Evolutionary conservation across 2,329 filamentous ascomycete species (phyloP).

Genomic region (Colletotrichum neosansevieriae): DNA sequence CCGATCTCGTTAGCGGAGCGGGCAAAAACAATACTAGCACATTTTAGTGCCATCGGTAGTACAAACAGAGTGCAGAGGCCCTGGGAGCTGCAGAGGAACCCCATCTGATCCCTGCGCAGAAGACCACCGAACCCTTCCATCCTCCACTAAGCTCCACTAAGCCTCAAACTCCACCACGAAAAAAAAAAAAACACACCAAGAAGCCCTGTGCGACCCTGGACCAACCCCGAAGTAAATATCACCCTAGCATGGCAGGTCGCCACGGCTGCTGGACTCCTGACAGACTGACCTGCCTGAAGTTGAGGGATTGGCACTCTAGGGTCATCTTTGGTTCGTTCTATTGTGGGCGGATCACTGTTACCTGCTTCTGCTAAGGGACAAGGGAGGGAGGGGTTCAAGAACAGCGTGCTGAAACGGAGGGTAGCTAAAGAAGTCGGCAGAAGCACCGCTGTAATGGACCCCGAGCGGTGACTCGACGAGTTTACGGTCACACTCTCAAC

Average conservation of each 20-base stretch:
- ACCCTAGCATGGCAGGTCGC: constrained; percentile 12
- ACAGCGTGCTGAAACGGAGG: background rate
- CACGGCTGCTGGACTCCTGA: constrained; percentile 3
- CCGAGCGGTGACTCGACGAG: constrained; percentile 18
- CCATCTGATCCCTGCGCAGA: constrained; percentile 26
- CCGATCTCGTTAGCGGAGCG: constrained; percentile 30
- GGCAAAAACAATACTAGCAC: constrained; percentile 10
- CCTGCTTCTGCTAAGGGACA: background rate
- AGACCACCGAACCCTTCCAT: constrained; percentile 29
- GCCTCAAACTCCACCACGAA: constrained; percentile 31
- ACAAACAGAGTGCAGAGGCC: constrained; percentile 24
- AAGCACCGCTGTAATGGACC: background rate
- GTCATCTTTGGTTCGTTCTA: background rate
- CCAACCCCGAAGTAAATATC: constrained; percentile 11
- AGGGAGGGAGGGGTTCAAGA: background rate
- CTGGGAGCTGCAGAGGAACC: background rate
- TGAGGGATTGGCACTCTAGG: constrained; percentile 23
- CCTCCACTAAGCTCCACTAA: constrained; percentile 10
- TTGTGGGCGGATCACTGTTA: background rate
- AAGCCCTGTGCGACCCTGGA: background rate
- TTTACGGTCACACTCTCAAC: constrained; percentile 15
- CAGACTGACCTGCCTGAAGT: constrained; percentile 20
- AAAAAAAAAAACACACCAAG: constrained; percentile 27
- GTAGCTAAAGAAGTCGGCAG: background rate
- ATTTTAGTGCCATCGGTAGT: constrained; percentile 26